These are phyloP conservation scores for Adansonia grandidieri DNA, from an alignment of 441 rosid species.

Conservation along the genomic window DNA sequence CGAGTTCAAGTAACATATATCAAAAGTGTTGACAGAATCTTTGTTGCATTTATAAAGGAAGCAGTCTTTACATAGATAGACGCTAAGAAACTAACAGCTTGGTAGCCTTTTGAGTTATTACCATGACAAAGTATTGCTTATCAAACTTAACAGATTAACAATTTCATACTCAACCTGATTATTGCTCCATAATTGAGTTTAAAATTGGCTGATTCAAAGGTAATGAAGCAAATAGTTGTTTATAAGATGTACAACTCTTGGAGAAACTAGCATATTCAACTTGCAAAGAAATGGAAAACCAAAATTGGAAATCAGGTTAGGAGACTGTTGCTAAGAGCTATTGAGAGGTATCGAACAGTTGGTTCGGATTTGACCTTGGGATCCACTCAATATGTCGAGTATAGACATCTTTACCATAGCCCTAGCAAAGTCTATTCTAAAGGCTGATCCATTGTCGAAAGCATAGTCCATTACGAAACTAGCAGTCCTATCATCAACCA, in stretches of 20 bases:
- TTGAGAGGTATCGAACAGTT: slow-evolving; percentile 37
- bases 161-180: no score
- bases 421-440: slow-evolving; percentile 48
- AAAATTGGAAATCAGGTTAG: background rate
- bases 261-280: background rate
- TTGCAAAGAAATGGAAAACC: background rate
- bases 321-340: slow-evolving; percentile 8
- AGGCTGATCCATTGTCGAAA: slow-evolving; percentile 43
- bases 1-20: no score
- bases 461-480: slow-evolving; percentile 39
- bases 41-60: no score
- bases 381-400: slow-evolving; percentile 42
- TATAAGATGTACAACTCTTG: background rate
- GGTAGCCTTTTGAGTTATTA: no score
- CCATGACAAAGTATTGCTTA: no score
- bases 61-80: no score
- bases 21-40: no score
- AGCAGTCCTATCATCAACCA: slow-evolving; percentile 47
- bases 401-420: slow-evolving; percentile 58
- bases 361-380: slow-evolving; percentile 44
- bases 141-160: no score
- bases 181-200: no score
- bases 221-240: background rate
- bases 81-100: no score
- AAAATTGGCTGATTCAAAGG: background rate